Base-by-base conservation (phyloP, 768 basidiomycete species). In the Leccinum variicolor region DNA sequence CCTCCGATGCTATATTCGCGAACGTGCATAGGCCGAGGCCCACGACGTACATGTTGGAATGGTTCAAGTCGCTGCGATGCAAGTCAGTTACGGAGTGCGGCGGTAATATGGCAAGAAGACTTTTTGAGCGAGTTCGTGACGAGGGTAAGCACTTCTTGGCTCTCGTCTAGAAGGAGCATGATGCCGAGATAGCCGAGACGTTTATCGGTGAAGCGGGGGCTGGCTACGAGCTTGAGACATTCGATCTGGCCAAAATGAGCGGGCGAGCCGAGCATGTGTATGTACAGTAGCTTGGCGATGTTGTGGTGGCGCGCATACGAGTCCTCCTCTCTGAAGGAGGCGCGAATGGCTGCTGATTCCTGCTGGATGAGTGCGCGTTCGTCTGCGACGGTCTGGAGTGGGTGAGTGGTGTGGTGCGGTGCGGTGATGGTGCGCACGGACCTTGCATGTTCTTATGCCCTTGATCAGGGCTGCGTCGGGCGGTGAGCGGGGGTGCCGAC, bases 181-280 rank as follows among this genome's bases (percentile, higher is more conserved):
- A 98, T 98, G 0, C 97, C 97, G 33, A 99, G 78, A 67, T 98
- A 99, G 0, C 97, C 97, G 15, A 98, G 78, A 23, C 95, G 82
- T 76, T 99, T 99, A 79, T 99, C 97, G 43, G 90, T 83, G 75
- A 98, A 99, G 49, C 95, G 83, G 15, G 94, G 94, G 68, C 93
- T 93, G 31, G 94, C 94, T 39, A 97, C 94, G 47, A 94, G 86
- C 71, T 94, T 94, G 64, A 94, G 77, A 74, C 94, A 95, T 78
- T 96, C 94, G 72, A 99, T 98, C 80, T 99, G 97, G 53, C 96
- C 97, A 70, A 98, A 99, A 73, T 99, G 97, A 29, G 97, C 97
- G 9, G 94, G 93, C 47, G 95, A 98, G 55, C 97, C 97, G 39
- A 97, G 87, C 94, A 99, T 98, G 72, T 96, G 92, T 76, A 97